A percentile compares a stretch with the other conserved stretches of the same genome.
Evolutionary conservation across 2,329 filamentous ascomycete genomes (phyloP).

Genomic region (Alternaria metachromatica): DNA sequence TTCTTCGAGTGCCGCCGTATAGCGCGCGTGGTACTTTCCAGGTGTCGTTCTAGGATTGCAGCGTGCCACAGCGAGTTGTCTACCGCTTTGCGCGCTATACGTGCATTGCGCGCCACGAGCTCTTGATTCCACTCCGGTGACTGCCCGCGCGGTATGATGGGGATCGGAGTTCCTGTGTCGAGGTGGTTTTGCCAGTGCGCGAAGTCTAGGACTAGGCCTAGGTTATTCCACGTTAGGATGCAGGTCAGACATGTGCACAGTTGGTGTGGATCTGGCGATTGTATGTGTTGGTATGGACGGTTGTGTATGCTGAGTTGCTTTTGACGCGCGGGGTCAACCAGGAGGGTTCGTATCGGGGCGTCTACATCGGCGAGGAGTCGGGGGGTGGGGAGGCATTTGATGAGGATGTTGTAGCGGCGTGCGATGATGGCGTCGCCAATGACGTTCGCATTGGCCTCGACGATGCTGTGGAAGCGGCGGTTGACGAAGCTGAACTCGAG

Average conservation of each 20-base stretch:
- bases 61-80: slow-evolving; percentile 59
- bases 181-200: slow-evolving; percentile 62
- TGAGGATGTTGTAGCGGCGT: slow-evolving; percentile 59
- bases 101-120: slow-evolving; percentile 54
- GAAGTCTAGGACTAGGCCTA: slow-evolving; percentile 63
- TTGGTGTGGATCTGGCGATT: slow-evolving; percentile 53
- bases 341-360: slow-evolving; percentile 42
- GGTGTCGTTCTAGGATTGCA: slow-evolving; percentile 56
- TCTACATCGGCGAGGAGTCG: slow-evolving; percentile 53
- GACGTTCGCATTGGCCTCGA: slow-evolving; percentile 53
- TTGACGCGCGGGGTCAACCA: slow-evolving; percentile 54
- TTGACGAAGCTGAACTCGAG: slow-evolving; percentile 55
- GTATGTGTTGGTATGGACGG: slow-evolving; percentile 61
- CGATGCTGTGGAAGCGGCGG: slow-evolving; percentile 52
- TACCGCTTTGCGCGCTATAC: slow-evolving; percentile 56
- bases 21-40: slow-evolving; percentile 55
- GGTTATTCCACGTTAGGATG: slow-evolving; percentile 63
- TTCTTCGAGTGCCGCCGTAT: slow-evolving; percentile 58
- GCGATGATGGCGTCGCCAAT: slow-evolving; percentile 55
- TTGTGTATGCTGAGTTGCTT: slow-evolving; percentile 56
- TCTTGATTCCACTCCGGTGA: slow-evolving; percentile 58
- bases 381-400: slow-evolving; percentile 61
- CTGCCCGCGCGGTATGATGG: slow-evolving; percentile 58
- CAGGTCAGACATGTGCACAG: slow-evolving; percentile 66
- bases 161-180: slow-evolving; percentile 60